These are phyloP conservation scores for Cladophialophora chaetospira DNA, from an alignment of 2,329 filamentous ascomycete genomes.

Conservation along the genomic window DNA sequence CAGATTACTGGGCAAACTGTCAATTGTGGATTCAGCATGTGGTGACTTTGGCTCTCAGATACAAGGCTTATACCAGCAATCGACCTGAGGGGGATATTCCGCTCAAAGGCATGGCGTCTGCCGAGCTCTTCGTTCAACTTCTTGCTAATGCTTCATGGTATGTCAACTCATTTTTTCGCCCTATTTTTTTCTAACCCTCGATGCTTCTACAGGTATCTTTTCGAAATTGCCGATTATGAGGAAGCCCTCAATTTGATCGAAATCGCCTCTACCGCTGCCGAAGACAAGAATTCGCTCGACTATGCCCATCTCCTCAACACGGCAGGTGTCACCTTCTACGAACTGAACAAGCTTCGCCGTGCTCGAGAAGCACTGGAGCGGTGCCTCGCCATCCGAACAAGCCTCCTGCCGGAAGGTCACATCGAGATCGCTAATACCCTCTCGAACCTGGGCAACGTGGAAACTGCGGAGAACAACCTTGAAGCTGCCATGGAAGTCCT, in stretches of 20 bases:
- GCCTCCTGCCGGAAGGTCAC: background rate
- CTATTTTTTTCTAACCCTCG: background rate
- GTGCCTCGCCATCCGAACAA: conserved; percentile 1
- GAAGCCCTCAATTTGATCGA: conserved; percentile 6
- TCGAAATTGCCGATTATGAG: conserved; percentile 17
- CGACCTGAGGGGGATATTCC: conserved; percentile 4
- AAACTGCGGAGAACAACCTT: conserved; percentile 10
- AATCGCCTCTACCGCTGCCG: conserved; percentile 1
- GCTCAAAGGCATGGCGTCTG: background rate
- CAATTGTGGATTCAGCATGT: conserved; percentile 17
- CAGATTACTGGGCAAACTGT: conserved; percentile 7
- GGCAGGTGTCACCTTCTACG: conserved; percentile 2
- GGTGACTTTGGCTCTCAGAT: conserved; percentile 5
- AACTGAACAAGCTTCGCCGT: conserved; percentile 11
- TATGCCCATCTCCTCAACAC: conserved; percentile 16
- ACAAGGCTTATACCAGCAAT: background rate
- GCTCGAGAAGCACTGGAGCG: background rate
- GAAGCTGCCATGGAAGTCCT: conserved; percentile 1
- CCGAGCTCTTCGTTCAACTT: conserved; percentile 8
- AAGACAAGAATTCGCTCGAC: background rate
- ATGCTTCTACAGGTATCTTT: conserved; percentile 14
- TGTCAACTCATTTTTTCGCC: too few relatives aligned
- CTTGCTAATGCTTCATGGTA: conserved; percentile 13
- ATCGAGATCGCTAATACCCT: conserved; percentile 6
- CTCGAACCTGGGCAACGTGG: conserved; percentile 17